Percentiles rank a stretch among this genome's conserved stretches.
phyloP scores from a whole-genome alignment of 192 early-diverging fungal genomes.

The Backusella tuberculispora region DNA sequence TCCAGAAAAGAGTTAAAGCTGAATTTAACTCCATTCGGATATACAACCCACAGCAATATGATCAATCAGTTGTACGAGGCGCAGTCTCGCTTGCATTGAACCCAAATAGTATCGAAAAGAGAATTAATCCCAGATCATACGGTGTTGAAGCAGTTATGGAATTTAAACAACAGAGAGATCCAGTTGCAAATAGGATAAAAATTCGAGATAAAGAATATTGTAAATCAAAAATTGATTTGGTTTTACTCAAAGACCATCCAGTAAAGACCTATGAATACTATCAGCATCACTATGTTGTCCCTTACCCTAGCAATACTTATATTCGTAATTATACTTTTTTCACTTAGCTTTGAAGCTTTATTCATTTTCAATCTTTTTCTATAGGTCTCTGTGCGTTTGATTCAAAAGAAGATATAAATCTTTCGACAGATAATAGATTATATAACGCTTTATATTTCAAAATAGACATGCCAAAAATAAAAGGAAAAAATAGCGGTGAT shows the following conservation, averaged over 20 bases:
- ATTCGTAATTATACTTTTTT: neutral
- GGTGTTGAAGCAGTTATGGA: neutral
- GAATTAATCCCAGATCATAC: constrained; percentile 11
- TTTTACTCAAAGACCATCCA: neutral
- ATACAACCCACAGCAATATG: constrained; percentile 44
- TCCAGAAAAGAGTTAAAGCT: constrained; percentile 44
- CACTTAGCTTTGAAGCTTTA: too few relatives aligned
- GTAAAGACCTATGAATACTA: neutral
- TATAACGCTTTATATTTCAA: neutral
- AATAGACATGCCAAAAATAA: neutral
- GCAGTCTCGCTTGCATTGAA: constrained; percentile 49
- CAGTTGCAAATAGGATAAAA: neutral
- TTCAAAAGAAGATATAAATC: neutral
- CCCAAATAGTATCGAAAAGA: constrained; percentile 27
- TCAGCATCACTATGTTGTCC: neutral
- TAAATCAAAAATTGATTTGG: neutral
- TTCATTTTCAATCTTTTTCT: neutral
- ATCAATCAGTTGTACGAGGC: constrained; percentile 53
- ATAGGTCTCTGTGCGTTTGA: neutral
- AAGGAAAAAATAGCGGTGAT: neutral
- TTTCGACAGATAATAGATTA: neutral
- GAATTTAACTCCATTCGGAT: constrained; percentile 38
- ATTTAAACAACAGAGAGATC: constrained; percentile 6
- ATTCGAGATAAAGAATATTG: neutral
- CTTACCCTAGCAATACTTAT: constrained; percentile 13